Conservation (phyloP, 23 red algal species). For the Gracilaria vermiculophylla region DNA sequence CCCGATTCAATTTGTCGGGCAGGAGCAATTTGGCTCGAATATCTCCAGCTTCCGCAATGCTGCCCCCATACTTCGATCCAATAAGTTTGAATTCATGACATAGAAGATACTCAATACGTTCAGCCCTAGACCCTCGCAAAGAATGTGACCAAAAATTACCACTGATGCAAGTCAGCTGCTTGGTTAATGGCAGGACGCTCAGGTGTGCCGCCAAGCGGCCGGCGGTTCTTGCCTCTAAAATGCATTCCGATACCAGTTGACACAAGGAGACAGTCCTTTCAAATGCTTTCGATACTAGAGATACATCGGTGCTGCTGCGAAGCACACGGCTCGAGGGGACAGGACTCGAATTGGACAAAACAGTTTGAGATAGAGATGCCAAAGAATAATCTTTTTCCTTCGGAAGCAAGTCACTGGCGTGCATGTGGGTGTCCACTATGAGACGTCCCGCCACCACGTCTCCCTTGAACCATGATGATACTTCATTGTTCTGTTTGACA, state of each 20-base stretch:
- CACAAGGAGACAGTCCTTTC: conserved; percentile 33
- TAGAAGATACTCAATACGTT: conserved; percentile 93
- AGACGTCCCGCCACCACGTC: conserved; percentile 84
- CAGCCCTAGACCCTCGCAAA: conserved; percentile 76
- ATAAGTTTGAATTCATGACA: conserved; percentile 84
- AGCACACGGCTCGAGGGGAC: not conserved
- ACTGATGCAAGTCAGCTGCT: conserved; percentile 83
- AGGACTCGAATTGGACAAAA: not conserved
- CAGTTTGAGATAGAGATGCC: conserved; percentile 32
- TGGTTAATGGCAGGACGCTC: conserved; percentile 72
- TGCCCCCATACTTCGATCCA: conserved; percentile 31
- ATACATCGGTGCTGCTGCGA: conserved; percentile 29
- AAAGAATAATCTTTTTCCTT: conserved; percentile 89
- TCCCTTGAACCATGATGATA: conserved; percentile 64
- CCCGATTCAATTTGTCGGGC: conserved; percentile 82
- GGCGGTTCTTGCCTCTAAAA: conserved; percentile 61
- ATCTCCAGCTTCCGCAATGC: conserved; percentile 21
- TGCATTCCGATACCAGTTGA: conserved; percentile 32
- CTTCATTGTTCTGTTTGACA: conserved; percentile 33
- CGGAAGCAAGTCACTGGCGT: conserved; percentile 69
- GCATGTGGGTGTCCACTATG: conserved; percentile 77
- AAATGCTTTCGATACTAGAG: conserved; percentile 51
- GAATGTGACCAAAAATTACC: conserved; percentile 93
- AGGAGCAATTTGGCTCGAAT: conserved; percentile 65
- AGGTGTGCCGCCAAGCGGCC: conserved; percentile 69